Evolutionary conservation across 306 rosid genomes (phyloP), one percentile per base, ranked within the genome.

Genomic region (Rubus idaeus): DNA sequence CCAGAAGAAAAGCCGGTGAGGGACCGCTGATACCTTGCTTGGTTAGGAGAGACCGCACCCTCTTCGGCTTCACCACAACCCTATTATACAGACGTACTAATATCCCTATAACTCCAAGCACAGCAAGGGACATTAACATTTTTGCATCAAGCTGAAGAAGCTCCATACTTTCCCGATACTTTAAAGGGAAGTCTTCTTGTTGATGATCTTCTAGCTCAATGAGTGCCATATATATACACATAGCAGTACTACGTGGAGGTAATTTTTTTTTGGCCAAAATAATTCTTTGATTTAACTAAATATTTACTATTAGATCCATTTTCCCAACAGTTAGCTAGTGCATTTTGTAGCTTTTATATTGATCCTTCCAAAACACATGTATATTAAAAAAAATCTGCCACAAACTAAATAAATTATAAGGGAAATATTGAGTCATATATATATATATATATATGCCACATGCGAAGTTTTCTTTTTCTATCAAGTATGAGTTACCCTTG

Each of bases 1-100:
- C 86, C 8, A 84, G 76, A 0, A 87, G 69, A 16, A 87, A 57
- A 76, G 80, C 40, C 20, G 88, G 76, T 16, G 84, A 60, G n/a
- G 90, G 87, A 35, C 90, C 90, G 17, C 6, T 82, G 47, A 87
- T 84, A 9, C 90, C 85, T 80, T 87, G 90, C 20, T 82, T 80
- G 50, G 58, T 74, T 11, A 85, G 73, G 64, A 16, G 10, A 16
- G 81, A 80, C 2, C 86, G 71, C 47, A 82, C 76, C 47, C 82
- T 78, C n/a, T 64, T 21, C 8, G 86, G 89, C 73, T 69, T 74
- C 41, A 30, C 13, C 64, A 86, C 83, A 5, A 82, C 21, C 1
- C 13, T 17, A 56, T 20, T 58, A 18, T 77, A 77, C 21, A 82
- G 47, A 60, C 13, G 75, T 47, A 75, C 41, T 26, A 80, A 6